phyloP scores from a whole-genome alignment of 352 stramenopile species.

The Halophytophthora batemanensis region DNA sequence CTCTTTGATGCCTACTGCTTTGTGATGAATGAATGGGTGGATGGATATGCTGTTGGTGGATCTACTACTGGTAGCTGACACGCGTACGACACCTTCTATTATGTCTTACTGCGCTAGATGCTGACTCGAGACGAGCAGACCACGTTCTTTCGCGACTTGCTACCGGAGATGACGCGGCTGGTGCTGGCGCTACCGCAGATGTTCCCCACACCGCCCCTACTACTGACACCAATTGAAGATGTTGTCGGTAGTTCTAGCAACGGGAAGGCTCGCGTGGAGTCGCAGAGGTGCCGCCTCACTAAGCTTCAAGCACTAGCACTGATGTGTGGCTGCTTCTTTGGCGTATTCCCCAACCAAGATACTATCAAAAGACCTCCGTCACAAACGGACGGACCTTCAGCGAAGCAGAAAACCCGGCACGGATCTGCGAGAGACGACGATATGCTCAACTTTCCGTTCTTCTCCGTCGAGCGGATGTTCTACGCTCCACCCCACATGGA shows the following conservation, averaged over 20 bases:
- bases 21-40: neutral
- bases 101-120: constrained; percentile 21
- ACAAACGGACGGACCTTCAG: neutral
- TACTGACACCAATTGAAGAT: constrained; percentile 34
- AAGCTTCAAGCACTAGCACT: constrained; percentile 47
- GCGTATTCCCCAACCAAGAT: constrained; percentile 54
- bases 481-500: constrained; percentile 17
- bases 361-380: constrained; percentile 5
- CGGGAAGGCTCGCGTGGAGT: constrained; percentile 14
- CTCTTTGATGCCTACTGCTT: too few relatives aligned
- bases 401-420: neutral
- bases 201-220: constrained; percentile 31
- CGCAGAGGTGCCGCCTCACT: constrained; percentile 30
- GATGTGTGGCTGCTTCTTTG: constrained; percentile 59
- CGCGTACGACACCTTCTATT: neutral
- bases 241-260: neutral
- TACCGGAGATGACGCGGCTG: constrained; percentile 49
- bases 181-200: constrained; percentile 48
- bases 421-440: neutral
- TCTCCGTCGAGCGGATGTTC: constrained; percentile 46
- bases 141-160: constrained; percentile 37
- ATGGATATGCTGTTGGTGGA: neutral
- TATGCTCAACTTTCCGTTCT: constrained; percentile 47
- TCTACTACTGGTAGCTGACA: neutral
- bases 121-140: constrained; percentile 27